Base-by-base conservation (phyloP, 305 asterid species). In the Fraxinus xanthoxyloides region DNA sequence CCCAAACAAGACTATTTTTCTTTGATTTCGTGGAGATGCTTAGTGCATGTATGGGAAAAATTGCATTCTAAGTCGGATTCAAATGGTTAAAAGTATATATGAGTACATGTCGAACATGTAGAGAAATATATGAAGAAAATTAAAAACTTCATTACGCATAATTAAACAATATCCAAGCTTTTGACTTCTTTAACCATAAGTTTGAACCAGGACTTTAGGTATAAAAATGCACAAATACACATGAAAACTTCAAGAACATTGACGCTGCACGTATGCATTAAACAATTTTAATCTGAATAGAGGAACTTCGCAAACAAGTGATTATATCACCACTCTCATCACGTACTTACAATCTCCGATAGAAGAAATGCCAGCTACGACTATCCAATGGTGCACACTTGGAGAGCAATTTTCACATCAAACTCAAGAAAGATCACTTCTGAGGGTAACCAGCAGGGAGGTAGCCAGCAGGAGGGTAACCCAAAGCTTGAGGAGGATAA, bases 391-490 rank as follows among this genome's bases (percentile, higher is more conserved):
- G 31, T 24, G 28, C 81, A 59, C 74, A 77, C 3, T n/a, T 36
- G 7, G 2, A 51, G 36, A 61, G 19, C 46, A 19, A 26, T 40
- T 69, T 69, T 32, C 56, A 43, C 4, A 12, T 10, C 5, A 65
- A 67, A 61, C 43, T 19, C 13, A 3, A 75, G 77, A 72, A 67
- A 12, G 61, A 83, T 91, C 89, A 92, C 89, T 84, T 85, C 80
- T 74, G 91, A 77, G 75, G 40, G 21, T 87, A 87, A 79, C 90
- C 89, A 31, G 89, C 83, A 35, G 91, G 90, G 4, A 61, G 75
- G 21, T 87, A 87, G 77, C 90, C 89, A 31, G 89, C 83, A 35
- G 91, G 90, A 12, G 92, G 90, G 21, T 90, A 87, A 5, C 88
- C 92, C 6, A 86, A 43, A 40, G 90, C 84, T 72, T 82, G 90